Conservation (phyloP, 2,329 filamentous ascomycete species). For the Zymoseptoria pseudotritici region DNA sequence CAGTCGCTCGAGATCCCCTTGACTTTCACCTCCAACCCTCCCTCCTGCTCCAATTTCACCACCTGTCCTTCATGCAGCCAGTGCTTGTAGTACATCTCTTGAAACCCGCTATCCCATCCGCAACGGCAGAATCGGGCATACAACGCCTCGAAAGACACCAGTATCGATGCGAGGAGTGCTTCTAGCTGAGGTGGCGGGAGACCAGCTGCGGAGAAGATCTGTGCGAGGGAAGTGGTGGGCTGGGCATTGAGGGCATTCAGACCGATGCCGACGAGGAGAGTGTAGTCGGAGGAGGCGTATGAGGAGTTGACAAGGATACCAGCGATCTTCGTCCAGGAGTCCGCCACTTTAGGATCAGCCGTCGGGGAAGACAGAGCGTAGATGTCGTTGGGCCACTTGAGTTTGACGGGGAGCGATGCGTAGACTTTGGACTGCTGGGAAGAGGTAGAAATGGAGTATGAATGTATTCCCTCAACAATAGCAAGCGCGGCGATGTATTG, state of each 20-base stretch:
- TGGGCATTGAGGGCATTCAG: slow-evolving; percentile 77
- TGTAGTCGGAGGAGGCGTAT: slow-evolving; percentile 69
- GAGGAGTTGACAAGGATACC: slow-evolving; percentile 87
- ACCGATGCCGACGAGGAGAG: slow-evolving; percentile 73
- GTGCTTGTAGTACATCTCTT: slow-evolving; percentile 67
- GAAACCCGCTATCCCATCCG: slow-evolving; percentile 68
- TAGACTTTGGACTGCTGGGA: slow-evolving; percentile 47
- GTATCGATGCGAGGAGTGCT: slow-evolving; percentile 70
- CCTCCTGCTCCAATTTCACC: slow-evolving; percentile 72
- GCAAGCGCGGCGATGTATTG: slow-evolving; percentile 90
- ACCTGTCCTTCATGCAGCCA: slow-evolving; percentile 73
- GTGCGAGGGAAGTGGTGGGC: slow-evolving; percentile 80
- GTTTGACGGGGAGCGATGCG: slow-evolving; percentile 64
- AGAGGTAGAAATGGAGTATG: slow-evolving; percentile 54
- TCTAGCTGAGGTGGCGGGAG: slow-evolving; percentile 52
- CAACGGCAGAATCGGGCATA: slow-evolving; percentile 66
- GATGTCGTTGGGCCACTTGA: slow-evolving; percentile 98
- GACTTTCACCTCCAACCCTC: slow-evolving; percentile 65
- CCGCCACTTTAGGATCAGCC: slow-evolving; percentile 43
- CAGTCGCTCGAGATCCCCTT: slow-evolving; percentile 87
- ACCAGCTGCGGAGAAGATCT: slow-evolving; percentile 48
- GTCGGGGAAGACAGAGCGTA: slow-evolving; percentile 32
- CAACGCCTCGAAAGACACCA: slow-evolving; percentile 69
- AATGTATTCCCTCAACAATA: slow-evolving; percentile 72
- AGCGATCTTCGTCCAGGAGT: slow-evolving; percentile 83